Conservation (phyloP, 805 yeast genomes). For the Candida sakaeoensis region DNA sequence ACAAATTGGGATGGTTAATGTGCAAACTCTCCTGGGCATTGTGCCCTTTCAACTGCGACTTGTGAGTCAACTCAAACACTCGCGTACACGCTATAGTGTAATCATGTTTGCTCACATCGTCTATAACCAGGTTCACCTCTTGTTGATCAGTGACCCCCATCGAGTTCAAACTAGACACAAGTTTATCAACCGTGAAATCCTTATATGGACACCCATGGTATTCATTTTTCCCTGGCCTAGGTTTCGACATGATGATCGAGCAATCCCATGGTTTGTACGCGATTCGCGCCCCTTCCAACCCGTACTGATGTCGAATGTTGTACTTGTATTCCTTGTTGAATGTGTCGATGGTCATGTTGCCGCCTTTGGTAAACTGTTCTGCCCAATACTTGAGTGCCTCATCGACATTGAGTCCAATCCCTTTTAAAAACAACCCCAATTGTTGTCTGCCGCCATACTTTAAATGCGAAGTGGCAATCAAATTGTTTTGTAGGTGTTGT, state of each 20-base stretch:
- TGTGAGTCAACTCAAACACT: conserved; percentile 74
- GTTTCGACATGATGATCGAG: conserved; percentile 66
- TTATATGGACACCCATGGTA: conserved; percentile 93
- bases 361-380: conserved; percentile 56
- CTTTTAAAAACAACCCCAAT: conserved; percentile 78
- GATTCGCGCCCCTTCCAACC: conserved; percentile 84
- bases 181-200: conserved; percentile 62
- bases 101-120: conserved; percentile 63
- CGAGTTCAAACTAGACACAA: conserved; percentile 50
- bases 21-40: conserved; percentile 46
- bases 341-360: conserved; percentile 58
- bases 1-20: conserved; percentile 83
- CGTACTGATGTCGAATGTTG: conserved; percentile 85
- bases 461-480: conserved; percentile 64
- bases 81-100: conserved; percentile 86
- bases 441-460: conserved; percentile 84
- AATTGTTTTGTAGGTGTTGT: conserved; percentile 57
- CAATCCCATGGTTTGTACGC: conserved; percentile 88
- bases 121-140: conserved; percentile 57
- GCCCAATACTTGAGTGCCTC: conserved; percentile 89
- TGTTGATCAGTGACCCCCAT: conserved; percentile 64
- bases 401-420: conserved; percentile 81
- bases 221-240: conserved; percentile 65
- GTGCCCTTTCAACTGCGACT: conserved; percentile 34
- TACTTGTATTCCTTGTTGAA: conserved; percentile 87